Percentiles rank a stretch among this genome's conserved stretches.
phyloP scores from a whole-genome alignment of 768 basidiomycete genomes.

The Amanita exitialis region DNA sequence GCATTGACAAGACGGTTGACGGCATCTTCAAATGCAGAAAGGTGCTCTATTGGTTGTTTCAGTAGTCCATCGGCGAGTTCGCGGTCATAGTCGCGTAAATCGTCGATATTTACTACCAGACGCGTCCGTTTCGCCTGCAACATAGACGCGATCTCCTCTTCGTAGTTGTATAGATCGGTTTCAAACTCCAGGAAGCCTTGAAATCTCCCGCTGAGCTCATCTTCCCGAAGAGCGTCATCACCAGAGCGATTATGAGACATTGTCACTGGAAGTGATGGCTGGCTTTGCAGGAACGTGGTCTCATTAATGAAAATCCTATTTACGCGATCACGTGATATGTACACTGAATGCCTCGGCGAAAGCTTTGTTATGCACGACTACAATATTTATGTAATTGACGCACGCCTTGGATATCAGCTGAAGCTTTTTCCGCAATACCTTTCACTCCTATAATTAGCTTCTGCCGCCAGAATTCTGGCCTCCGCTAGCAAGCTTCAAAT shows the following conservation, averaged over 20 bases:
- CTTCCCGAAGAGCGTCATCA: constrained; percentile 4
- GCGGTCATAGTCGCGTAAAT: constrained; percentile 87
- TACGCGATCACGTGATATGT: constrained; percentile 3
- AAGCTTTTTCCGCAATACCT: neutral
- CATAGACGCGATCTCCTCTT: constrained; percentile 76
- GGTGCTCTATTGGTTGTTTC: constrained; percentile 77
- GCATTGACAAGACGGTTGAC: constrained; percentile 3
- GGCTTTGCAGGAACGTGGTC: constrained; percentile 6
- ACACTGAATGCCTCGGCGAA: no score
- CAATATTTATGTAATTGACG: neutral
- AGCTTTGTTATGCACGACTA: neutral
- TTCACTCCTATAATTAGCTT: neutral
- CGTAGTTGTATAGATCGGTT: constrained; percentile 66
- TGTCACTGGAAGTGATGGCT: neutral
- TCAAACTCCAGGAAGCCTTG: constrained; percentile 75
- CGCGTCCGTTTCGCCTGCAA: constrained; percentile 76
- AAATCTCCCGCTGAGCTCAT: constrained; percentile 66
- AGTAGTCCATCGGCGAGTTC: constrained; percentile 83
- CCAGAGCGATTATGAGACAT: constrained; percentile 7
- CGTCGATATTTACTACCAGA: constrained; percentile 92
- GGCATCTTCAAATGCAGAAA: constrained; percentile 86
- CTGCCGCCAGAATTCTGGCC: neutral
- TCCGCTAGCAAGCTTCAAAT: no score
- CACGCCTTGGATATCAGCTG: neutral
- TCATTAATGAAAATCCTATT: constrained; percentile 16